Conservation (phyloP, 1,139 yeast genomes). For the Debaryomyces udenii region DNA sequence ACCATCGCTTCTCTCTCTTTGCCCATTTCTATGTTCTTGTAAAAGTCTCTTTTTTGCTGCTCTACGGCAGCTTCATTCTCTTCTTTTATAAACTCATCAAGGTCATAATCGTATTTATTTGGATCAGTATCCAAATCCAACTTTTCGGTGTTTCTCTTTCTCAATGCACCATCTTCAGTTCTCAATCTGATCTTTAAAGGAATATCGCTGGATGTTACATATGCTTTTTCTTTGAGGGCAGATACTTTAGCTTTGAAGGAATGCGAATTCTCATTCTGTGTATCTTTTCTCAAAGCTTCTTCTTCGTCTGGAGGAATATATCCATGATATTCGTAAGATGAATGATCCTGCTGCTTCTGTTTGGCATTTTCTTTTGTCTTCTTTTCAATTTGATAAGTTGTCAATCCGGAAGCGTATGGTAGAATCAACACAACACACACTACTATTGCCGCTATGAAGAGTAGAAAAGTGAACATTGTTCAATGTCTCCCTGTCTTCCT, state of each 20-base stretch:
- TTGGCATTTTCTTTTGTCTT: constrained; percentile 13
- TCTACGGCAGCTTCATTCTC: constrained; percentile 27
- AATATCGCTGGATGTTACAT: constrained; percentile 41
- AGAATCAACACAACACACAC: constrained; percentile 35
- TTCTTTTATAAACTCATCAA: constrained; percentile 34
- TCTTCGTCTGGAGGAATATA: constrained; percentile 49
- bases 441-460: constrained; percentile 29
- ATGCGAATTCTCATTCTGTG: constrained; percentile 13
- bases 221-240: constrained; percentile 34
- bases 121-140: constrained; percentile 39
- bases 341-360: constrained; percentile 1
- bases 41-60: constrained; percentile 28
- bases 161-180: constrained; percentile 20
- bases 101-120: constrained; percentile 36
- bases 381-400: constrained; percentile 31
- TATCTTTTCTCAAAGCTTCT: constrained; percentile 14
- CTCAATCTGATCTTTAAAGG: constrained; percentile 41
- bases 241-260: constrained; percentile 26
- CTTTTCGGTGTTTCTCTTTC: constrained; percentile 32
- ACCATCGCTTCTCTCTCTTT: constrained; percentile 37
- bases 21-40: constrained; percentile 31
- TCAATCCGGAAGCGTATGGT: constrained; percentile 45
- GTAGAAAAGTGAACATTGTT: constrained; percentile 14
- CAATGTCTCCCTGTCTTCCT: background rate
- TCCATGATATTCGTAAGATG: constrained; percentile 21